phyloP scores from a whole-genome alignment of 2,329 filamentous ascomycete genomes.

The Botrytis aclada region DNA sequence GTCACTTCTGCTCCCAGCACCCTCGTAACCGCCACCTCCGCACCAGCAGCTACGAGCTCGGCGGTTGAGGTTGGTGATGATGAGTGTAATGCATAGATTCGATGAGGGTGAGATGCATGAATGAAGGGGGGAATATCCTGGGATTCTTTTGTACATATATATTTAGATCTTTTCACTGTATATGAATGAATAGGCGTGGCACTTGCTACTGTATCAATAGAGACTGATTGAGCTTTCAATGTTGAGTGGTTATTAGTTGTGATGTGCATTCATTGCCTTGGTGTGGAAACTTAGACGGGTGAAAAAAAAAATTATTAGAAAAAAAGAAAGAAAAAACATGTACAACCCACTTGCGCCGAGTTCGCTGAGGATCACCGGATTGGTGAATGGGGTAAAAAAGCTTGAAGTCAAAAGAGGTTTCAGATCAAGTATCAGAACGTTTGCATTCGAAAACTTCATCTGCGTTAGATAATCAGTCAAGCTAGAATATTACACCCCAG shows the following conservation, averaged over 20 bases:
- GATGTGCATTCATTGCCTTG: not conserved
- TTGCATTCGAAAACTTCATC: not conserved
- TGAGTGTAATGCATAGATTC: constrained; percentile 12
- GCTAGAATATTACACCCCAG: not conserved
- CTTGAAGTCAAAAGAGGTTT: not conserved
- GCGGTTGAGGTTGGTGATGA: not conserved
- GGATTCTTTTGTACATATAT: constrained; percentile 16
- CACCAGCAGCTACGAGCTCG: not conserved
- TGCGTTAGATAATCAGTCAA: accelerated
- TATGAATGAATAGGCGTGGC: not conserved
- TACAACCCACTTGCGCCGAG: not conserved
- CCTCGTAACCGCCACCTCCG: not conserved
- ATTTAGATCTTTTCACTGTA: not conserved
- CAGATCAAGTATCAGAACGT: not conserved
- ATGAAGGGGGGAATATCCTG: not conserved
- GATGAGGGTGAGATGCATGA: too few species aligned
- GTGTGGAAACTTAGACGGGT: not conserved
- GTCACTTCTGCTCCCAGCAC: not conserved
- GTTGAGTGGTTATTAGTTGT: not conserved
- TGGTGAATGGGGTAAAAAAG: not conserved
- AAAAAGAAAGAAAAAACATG: not conserved
- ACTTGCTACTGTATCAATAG: not conserved
- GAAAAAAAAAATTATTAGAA: not conserved
- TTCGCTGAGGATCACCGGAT: not conserved
- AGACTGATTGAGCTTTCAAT: not conserved